phyloP scores from a whole-genome alignment of 805 yeast species.

The Ogataea polymorpha region DNA sequence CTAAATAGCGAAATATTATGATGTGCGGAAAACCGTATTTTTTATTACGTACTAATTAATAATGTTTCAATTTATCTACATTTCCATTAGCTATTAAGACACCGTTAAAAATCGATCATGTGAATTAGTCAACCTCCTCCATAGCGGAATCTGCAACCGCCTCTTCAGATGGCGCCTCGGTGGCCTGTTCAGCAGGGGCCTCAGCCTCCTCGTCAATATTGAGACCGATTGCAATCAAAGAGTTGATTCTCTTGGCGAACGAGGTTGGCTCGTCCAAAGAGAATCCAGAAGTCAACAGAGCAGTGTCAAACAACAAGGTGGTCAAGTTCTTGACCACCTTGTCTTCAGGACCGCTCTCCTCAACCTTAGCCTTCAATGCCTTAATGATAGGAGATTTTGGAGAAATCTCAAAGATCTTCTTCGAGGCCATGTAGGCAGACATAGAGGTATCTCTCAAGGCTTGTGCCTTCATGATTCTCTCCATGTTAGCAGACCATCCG shows the following conservation, averaged over 20 bases:
- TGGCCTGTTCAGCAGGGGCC: conserved; percentile 38
- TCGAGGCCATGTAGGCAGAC: conserved; percentile 99
- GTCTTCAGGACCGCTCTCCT: conserved; percentile 95
- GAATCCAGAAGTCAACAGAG: conserved; percentile 98
- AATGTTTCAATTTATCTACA: background rate
- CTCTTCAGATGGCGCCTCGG: conserved; percentile 56
- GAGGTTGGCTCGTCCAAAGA: conserved; percentile 97
- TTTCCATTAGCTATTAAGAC: conserved; percentile 7
- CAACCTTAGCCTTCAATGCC: conserved; percentile 96
- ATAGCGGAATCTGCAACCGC: conserved; percentile 88
- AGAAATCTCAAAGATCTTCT: conserved; percentile 98
- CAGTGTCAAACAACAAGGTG: conserved; percentile 94
- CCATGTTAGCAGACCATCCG: conserved; percentile 99
- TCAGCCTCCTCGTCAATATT: conserved; percentile 86
- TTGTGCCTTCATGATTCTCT: conserved; percentile 99
- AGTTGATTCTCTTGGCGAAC: conserved; percentile 96
- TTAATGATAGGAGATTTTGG: conserved; percentile 93
- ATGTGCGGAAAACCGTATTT: background rate
- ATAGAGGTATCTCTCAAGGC: conserved; percentile 97
- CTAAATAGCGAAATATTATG: background rate
- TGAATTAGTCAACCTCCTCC: conserved; percentile 93
- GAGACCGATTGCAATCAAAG: conserved; percentile 95
- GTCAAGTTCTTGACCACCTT: conserved; percentile 98
- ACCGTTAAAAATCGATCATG: background rate
- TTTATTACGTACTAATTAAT: background rate